Percentiles rank a stretch among this genome's conserved stretches.
Evolutionary conservation across 352 stramenopile genomes (phyloP).

Genomic region (Vaucheria bursata): DNA sequence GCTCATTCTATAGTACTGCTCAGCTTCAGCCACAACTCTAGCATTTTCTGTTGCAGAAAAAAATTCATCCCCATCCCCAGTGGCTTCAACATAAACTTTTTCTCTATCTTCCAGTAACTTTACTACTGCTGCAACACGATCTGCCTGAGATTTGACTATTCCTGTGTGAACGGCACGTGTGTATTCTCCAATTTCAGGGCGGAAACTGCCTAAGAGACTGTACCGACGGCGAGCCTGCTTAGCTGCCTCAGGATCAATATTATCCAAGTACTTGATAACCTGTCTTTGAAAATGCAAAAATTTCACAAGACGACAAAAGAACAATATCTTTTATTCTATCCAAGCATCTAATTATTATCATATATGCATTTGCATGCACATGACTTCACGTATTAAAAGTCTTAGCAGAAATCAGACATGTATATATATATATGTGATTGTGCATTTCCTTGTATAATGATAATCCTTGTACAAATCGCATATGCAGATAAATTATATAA

Average conservation of each 20-base stretch:
- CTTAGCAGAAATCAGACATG: too few species aligned
- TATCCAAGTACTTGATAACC: conserved; percentile 11
- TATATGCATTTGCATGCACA: too few species aligned
- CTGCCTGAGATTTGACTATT: not conserved
- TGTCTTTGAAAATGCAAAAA: not conserved
- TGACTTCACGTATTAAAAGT: too few species aligned
- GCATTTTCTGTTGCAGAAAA: conserved; percentile 3
- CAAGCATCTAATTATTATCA: too few species aligned
- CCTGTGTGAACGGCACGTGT: not conserved
- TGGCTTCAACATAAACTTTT: not conserved
- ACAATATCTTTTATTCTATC: too few species aligned
- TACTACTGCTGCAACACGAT: not conserved
- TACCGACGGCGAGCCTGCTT: not conserved
- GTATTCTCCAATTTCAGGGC: not conserved
- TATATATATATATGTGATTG: too few species aligned
- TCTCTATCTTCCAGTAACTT: not conserved
- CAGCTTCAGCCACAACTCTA: not conserved
- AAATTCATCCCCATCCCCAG: not conserved
- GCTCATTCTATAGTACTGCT: conserved; percentile 2
- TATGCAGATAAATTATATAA: too few species aligned
- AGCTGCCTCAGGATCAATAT: not conserved
- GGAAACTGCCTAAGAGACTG: not conserved
- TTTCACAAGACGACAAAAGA: too few species aligned
- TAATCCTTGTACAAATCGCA: too few species aligned
- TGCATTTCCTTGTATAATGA: too few species aligned